Evolutionary conservation across 2,329 filamentous ascomycete genomes (phyloP).

Genomic region (Botrytis hyacinthi): DNA sequence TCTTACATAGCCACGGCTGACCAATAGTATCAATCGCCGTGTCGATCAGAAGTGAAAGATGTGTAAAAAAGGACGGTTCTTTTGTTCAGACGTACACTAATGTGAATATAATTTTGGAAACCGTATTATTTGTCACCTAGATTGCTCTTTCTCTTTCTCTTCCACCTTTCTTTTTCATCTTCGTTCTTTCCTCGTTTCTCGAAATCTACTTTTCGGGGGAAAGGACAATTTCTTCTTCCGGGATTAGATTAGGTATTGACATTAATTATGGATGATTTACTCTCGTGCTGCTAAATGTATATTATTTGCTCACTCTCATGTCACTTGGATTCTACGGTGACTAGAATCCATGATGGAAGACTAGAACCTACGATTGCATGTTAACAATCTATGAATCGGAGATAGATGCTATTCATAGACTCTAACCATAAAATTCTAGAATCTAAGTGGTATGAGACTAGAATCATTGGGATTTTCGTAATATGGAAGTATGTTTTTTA

Average conservation of each 20-base stretch:
- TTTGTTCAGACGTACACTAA: background rate
- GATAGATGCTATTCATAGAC: background rate
- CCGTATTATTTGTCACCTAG: background rate
- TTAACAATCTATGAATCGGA: background rate
- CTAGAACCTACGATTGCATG: background rate
- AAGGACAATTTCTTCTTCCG: background rate
- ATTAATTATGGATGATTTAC: background rate
- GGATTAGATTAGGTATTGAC: background rate
- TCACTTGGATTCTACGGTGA: background rate
- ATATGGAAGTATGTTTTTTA: background rate
- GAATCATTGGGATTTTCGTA: background rate
- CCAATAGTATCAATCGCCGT: background rate
- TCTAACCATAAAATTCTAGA: background rate
- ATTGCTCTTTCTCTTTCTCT: background rate
- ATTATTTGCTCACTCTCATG: background rate
- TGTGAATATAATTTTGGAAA: rapidly evolving
- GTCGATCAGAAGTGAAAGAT: background rate
- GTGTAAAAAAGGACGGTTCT: background rate
- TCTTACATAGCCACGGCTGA: background rate
- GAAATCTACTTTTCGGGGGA: no score
- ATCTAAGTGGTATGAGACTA: background rate
- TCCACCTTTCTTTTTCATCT: background rate
- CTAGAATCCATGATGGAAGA: background rate
- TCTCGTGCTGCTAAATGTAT: background rate
- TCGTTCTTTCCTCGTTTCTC: background rate